Conservation (phyloP, 768 basidiomycete species). For the Austroboletus festivus region DNA sequence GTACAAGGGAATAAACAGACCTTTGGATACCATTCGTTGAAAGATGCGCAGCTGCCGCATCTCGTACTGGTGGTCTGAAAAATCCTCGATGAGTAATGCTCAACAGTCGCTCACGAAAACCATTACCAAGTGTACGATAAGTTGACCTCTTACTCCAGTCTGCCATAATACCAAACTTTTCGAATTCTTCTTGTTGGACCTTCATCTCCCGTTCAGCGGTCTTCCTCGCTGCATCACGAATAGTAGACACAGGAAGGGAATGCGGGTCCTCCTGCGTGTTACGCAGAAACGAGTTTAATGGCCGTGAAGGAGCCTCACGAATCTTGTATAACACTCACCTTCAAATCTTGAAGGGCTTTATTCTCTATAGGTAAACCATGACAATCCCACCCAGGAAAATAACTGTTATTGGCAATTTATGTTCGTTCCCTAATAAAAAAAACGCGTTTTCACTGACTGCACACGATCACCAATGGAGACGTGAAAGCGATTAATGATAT, state of each 20-base stretch:
- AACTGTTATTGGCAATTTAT: constrained; percentile 46
- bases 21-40: constrained; percentile 82
- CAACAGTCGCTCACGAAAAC: not conserved
- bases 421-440: not conserved
- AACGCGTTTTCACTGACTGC: constrained; percentile 53
- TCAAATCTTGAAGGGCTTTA: constrained; percentile 78
- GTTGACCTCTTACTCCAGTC: constrained; percentile 73
- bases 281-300: not conserved
- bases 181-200: constrained; percentile 77
- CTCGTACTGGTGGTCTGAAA: constrained; percentile 79
- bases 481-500: constrained; percentile 90
- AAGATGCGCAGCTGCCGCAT: constrained; percentile 85
- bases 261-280: constrained; percentile 50
- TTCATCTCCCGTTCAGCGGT: constrained; percentile 74
- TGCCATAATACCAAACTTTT: constrained; percentile 85
- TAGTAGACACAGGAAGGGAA: constrained; percentile 50
- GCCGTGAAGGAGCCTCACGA: no score
- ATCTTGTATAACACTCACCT: constrained; percentile 45
- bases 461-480: constrained; percentile 74
- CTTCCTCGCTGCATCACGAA: constrained; percentile 67
- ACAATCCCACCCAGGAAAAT: constrained; percentile 96
- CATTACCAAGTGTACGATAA: constrained; percentile 82
- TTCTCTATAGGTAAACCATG: constrained; percentile 97
- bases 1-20: constrained; percentile 33
- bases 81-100: not conserved